Conservation (phyloP, 306 rosid species). For the Quercus rubra region DNA sequence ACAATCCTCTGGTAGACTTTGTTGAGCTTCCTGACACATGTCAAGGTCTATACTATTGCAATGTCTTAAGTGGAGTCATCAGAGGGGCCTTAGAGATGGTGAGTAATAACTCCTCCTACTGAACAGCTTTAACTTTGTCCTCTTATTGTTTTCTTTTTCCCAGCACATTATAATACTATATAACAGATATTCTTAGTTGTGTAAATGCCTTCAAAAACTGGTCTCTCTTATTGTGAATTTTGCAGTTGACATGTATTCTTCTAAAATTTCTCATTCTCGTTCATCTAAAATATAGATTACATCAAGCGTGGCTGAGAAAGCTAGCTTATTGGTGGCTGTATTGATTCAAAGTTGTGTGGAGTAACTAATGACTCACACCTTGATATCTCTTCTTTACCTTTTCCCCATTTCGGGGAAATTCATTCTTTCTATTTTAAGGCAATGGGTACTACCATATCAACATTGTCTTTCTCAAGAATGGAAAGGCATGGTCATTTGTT, state of each 20-base stretch:
- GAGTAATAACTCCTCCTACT: slow-evolving; percentile 26
- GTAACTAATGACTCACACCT: not conserved
- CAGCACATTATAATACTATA: not conserved
- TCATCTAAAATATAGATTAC: not conserved
- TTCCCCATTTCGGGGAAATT: not conserved
- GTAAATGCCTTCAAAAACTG: not conserved
- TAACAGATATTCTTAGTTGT: not conserved
- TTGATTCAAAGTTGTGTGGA: not conserved
- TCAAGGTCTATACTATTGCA: slow-evolving; percentile 95
- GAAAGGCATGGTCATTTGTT: too few relatives aligned
- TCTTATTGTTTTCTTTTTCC: not conserved
- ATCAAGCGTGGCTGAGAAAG: not conserved
- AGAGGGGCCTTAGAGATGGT: slow-evolving; percentile 99
- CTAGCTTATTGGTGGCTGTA: not conserved
- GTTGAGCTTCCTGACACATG: slow-evolving; percentile 97
- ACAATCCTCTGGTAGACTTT: slow-evolving; percentile 94
- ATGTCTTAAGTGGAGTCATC: slow-evolving; percentile 87
- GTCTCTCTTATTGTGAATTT: not conserved
- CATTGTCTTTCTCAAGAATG: too few relatives aligned
- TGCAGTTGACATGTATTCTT: too few relatives aligned
- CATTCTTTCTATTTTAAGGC: not conserved
- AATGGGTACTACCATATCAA: too few relatives aligned
- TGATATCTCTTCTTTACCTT: not conserved
- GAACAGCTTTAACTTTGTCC: not conserved
- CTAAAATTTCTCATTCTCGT: too few relatives aligned